Evolutionary conservation across 257 asterid species (phyloP).

Genomic region (Solanum tacnaense): DNA sequence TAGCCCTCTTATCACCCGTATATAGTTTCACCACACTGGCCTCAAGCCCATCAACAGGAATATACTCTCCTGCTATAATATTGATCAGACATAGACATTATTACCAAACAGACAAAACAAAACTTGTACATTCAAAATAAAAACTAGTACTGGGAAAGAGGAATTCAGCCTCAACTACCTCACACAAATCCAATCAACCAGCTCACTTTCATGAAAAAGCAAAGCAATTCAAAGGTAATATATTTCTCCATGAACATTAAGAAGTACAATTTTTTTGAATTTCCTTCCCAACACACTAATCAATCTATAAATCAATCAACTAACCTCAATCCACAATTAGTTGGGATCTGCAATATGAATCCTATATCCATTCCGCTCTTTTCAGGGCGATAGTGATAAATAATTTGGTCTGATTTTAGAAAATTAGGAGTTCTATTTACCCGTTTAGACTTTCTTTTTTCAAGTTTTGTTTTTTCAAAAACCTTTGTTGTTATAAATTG

Average conservation of each 20-base stretch:
- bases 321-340: neutral
- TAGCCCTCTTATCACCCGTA: slow-evolving; percentile 43
- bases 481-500: neutral
- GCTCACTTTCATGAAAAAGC: neutral
- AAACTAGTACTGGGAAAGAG: neutral
- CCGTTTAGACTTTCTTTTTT: neutral
- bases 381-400: neutral
- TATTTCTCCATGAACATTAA: neutral
- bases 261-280: neutral
- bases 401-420: neutral
- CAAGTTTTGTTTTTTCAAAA: neutral
- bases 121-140: neutral
- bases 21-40: slow-evolving; percentile 43
- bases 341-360: neutral
- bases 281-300: neutral
- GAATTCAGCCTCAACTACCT: neutral
- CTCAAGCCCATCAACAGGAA: slow-evolving; percentile 47
- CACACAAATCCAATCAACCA: neutral
- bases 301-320: neutral
- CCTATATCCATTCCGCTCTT: neutral
- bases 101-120: neutral
- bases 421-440: neutral
- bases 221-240: neutral
- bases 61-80: slow-evolving; percentile 56
- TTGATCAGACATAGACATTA: neutral